Evolutionary conservation across 2,329 filamentous ascomycete species (phyloP).

Genomic region (Diaporthe eres): DNA sequence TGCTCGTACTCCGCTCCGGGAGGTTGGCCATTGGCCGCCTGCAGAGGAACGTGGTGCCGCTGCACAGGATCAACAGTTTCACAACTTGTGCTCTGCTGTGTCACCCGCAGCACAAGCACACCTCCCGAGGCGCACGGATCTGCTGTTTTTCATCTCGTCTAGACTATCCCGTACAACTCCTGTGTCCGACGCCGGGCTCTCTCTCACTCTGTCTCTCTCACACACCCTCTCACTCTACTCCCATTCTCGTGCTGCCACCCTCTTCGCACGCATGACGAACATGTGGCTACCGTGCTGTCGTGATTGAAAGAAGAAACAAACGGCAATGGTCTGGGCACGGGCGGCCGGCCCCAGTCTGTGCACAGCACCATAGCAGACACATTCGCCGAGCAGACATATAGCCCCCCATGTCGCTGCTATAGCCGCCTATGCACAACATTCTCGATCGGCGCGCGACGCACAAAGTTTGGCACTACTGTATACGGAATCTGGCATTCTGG

Average conservation of each 20-base stretch:
- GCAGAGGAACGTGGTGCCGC: constrained; percentile 14
- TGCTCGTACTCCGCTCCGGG: neutral
- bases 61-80: constrained; percentile 33
- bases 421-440: constrained; percentile 33
- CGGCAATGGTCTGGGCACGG: constrained; percentile 5
- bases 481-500: constrained; percentile 13
- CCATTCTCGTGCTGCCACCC: neutral
- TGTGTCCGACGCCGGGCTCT: neutral
- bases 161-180: constrained; percentile 28
- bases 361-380: neutral
- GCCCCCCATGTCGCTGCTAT: constrained; percentile 20
- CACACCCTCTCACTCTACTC: neutral
- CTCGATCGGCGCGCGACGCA: constrained; percentile 12
- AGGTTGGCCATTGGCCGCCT: constrained; percentile 8
- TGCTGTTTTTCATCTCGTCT: constrained; percentile 31
- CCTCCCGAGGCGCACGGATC: constrained; percentile 33
- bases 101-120: constrained; percentile 33
- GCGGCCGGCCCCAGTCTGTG: constrained; percentile 16
- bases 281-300: neutral
- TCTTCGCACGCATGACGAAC: neutral
- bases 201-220: neutral
- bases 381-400: constrained; percentile 7
- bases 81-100: constrained; percentile 37
- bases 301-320: neutral
- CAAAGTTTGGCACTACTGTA: constrained; percentile 9